Conservation (phyloP, 2,329 filamentous ascomycete genomes). For the Atkinsonella hypoxylon region DNA sequence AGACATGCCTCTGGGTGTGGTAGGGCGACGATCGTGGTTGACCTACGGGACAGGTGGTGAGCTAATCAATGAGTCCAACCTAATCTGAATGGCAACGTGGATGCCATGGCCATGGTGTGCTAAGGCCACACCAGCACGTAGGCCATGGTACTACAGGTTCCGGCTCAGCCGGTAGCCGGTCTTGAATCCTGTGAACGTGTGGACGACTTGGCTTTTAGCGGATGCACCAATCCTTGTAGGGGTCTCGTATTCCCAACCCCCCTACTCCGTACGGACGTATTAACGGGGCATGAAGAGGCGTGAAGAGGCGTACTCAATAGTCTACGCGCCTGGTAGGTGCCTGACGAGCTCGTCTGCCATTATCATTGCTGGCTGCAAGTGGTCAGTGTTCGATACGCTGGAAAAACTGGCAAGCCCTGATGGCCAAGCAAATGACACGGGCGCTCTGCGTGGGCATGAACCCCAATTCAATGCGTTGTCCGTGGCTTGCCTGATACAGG, state of each 20-base stretch:
- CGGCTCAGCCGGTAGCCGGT: neutral
- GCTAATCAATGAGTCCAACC: neutral
- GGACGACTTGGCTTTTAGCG: neutral
- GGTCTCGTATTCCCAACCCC: neutral
- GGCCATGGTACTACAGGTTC: neutral
- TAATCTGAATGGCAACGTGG: neutral
- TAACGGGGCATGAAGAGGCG: no score
- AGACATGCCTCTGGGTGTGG: neutral
- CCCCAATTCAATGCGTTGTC: no score
- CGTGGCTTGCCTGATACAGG: no score
- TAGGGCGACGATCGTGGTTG: neutral
- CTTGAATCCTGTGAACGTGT: neutral
- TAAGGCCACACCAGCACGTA: neutral
- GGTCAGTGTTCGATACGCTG: no score
- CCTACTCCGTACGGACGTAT: no score
- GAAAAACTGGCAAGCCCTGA: no score
- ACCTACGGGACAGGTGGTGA: neutral
- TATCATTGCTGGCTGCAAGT: no score
- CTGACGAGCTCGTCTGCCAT: no score
- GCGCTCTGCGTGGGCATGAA: no score
- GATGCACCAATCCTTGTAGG: neutral
- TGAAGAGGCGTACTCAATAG: no score
- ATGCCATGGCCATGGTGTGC: neutral
- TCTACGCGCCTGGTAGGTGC: no score
- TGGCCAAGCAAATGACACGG: no score